Conservation (phyloP, 2,329 filamentous ascomycete genomes). For the Pseudogymnoascus verrucosus region DNA sequence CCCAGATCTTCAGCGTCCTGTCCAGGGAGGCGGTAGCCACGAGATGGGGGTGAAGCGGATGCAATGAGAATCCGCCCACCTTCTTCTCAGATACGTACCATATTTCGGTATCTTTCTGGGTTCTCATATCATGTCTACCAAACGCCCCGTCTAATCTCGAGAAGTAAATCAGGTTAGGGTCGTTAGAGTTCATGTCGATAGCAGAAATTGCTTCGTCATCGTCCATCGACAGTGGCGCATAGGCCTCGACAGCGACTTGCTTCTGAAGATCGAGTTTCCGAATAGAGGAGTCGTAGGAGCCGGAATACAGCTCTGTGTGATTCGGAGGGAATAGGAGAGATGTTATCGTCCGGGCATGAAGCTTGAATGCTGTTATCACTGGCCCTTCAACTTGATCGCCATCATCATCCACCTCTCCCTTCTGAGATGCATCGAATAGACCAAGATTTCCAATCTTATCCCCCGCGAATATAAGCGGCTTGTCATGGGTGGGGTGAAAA, state of each 20-base stretch:
- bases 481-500: conserved; percentile 80
- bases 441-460: conserved; percentile 90
- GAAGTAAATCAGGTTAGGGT: conserved; percentile 73
- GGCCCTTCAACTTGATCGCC: conserved; percentile 62
- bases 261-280: conserved; percentile 77
- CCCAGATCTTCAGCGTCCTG: conserved; percentile 85
- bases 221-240: conserved; percentile 60
- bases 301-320: conserved; percentile 67
- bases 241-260: conserved; percentile 72
- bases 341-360: conserved; percentile 81
- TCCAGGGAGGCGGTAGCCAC: conserved; percentile 86
- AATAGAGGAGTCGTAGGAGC: conserved; percentile 90
- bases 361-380: conserved; percentile 81
- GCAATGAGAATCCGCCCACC: conserved; percentile 85
- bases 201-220: conserved; percentile 76
- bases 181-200: conserved; percentile 65
- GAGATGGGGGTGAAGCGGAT: conserved; percentile 72
- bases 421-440: conserved; percentile 81
- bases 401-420: conserved; percentile 50
- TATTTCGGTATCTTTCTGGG: conserved; percentile 49
- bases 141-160: conserved; percentile 77
- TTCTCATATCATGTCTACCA: conserved; percentile 71
- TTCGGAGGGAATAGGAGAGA: conserved; percentile 72
- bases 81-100: conserved; percentile 84
- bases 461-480: conserved; percentile 83